Percentiles rank a stretch among this genome's conserved stretches.
These are phyloP conservation scores for Tolypocladium sp. DNA, from an alignment of 2,329 filamentous ascomycete species.

Conservation along the genomic window DNA sequence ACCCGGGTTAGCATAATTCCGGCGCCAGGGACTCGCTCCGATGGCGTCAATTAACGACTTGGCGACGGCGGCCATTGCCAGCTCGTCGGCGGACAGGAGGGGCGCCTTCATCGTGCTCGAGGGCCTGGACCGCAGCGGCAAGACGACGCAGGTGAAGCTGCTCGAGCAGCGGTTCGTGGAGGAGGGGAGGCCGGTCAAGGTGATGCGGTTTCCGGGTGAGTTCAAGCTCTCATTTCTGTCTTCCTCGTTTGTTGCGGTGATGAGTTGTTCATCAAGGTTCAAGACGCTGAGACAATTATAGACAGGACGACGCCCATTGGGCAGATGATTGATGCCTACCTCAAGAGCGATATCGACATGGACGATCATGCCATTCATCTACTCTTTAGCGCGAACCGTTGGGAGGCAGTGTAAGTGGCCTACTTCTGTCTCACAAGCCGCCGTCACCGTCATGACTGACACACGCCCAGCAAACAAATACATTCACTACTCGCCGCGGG, in stretches of 20 bases:
- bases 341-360: constrained; percentile 61
- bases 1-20: neutral
- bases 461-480: constrained; percentile 36
- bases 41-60: constrained; percentile 43
- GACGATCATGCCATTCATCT: constrained; percentile 88
- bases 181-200: constrained; percentile 37
- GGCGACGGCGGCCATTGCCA: constrained; percentile 27
- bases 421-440: neutral
- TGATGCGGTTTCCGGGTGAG: constrained; percentile 50
- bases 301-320: constrained; percentile 80
- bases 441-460: neutral
- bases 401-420: constrained; percentile 57
- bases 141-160: constrained; percentile 78
- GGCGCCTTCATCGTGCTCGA: constrained; percentile 79
- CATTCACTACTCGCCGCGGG: constrained; percentile 49
- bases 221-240: constrained; percentile 5
- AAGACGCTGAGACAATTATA: constrained; percentile 19
- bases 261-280: neutral
- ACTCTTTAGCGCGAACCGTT: constrained; percentile 83
- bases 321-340: constrained; percentile 76
- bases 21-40: neutral
- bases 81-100: constrained; percentile 16
- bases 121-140: constrained; percentile 82
- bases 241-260: neutral
- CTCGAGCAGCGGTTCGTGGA: constrained; percentile 48